A percentile compares a stretch with the other conserved stretches of the same genome.
These are phyloP conservation scores for Sporothrix protearum DNA, from an alignment of 2,329 filamentous ascomycete species.

Conservation along the genomic window DNA sequence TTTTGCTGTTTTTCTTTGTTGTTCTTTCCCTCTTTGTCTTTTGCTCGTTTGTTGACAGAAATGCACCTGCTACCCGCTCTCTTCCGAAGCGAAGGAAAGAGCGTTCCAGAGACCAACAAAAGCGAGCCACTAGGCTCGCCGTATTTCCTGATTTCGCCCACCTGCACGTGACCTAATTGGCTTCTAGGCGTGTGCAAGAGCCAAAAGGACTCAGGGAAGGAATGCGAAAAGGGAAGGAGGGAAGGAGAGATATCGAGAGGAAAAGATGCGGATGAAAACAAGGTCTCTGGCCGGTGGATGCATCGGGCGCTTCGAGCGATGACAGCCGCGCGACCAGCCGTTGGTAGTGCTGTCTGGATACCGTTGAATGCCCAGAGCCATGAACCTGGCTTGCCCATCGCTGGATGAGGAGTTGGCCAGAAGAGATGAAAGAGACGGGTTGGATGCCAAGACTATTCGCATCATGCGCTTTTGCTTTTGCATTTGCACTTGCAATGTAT, in stretches of 20 bases:
- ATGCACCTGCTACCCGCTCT: background rate
- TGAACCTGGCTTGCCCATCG: background rate
- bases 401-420: background rate
- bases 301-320: background rate
- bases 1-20: background rate
- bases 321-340: background rate
- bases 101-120: conserved; percentile 4
- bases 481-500: background rate
- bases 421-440: background rate
- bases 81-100: background rate
- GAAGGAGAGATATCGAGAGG: background rate
- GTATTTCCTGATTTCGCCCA: background rate
- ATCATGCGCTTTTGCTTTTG: background rate
- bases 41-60: background rate
- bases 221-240: too few species aligned
- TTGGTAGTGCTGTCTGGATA: background rate
- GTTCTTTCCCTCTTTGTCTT: background rate
- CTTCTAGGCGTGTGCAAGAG: too few species aligned
- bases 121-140: background rate
- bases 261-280: background rate
- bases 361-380: too few species aligned
- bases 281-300: background rate
- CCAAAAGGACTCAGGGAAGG: background rate
- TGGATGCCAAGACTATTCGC: background rate
- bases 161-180: background rate